Percentiles rank a stretch among this genome's conserved stretches.
Evolutionary conservation across 1,284 basidiomycete genomes (phyloP).

Genomic region (Apiotrichum laibachii): DNA sequence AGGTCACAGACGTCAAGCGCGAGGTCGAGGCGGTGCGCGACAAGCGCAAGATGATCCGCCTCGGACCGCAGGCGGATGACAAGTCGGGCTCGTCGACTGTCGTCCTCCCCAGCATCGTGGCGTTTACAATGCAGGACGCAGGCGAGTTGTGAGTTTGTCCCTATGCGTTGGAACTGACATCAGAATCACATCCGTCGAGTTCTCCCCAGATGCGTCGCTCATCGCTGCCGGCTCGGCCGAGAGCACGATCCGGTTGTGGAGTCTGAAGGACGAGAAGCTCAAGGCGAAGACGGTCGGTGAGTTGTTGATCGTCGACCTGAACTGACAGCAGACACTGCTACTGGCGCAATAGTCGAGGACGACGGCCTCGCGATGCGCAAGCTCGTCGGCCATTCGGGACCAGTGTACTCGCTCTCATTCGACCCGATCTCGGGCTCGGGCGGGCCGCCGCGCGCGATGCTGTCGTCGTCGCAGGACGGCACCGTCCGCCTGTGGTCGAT

Average conservation of each 20-base stretch:
- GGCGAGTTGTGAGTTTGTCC: constrained; percentile 70
- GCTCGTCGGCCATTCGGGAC: constrained; percentile 92
- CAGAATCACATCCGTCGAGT: constrained; percentile 80
- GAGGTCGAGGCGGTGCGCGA: constrained; percentile 90
- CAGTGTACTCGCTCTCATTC: constrained; percentile 91
- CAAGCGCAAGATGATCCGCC: constrained; percentile 79
- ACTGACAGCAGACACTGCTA: constrained; percentile 25
- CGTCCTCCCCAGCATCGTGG: constrained; percentile 77
- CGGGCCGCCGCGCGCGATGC: constrained; percentile 75
- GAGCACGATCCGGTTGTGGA: constrained; percentile 94
- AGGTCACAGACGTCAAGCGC: constrained; percentile 80
- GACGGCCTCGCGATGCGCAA: constrained; percentile 80
- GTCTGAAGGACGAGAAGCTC: constrained; percentile 85
- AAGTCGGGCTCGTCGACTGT: constrained; percentile 23
- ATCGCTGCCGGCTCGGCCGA: constrained; percentile 96
- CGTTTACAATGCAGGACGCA: constrained; percentile 87
- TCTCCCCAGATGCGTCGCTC: constrained; percentile 88
- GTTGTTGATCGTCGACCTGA: constrained; percentile 53
- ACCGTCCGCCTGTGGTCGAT: constrained; percentile 92
- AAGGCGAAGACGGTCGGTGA: constrained; percentile 62
- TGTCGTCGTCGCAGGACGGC: constrained; percentile 91
- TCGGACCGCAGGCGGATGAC: constrained; percentile 60
- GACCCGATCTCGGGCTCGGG: constrained; percentile 87
- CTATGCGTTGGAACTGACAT: not conserved
- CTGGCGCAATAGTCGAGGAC: constrained; percentile 58